Evolutionary conservation across 352 stramenopile genomes (phyloP), one percentile per base, ranked within the genome.

Genomic region (Achlya hypogyna): DNA sequence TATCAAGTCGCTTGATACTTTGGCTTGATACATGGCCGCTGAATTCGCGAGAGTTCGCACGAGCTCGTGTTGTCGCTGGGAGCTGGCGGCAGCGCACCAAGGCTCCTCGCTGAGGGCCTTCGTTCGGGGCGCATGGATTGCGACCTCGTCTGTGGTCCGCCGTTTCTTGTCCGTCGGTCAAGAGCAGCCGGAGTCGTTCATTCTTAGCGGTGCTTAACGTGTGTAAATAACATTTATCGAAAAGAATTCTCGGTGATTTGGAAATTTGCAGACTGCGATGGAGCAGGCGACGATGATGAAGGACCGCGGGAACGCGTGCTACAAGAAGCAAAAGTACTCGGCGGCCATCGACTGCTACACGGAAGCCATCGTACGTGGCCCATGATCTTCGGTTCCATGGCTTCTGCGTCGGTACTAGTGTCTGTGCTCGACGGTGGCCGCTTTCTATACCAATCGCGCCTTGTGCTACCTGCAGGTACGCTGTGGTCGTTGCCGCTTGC

Each of bases 301-400:
- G 75, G 73, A 85, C 53, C 79, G 82, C 65, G 84, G 84, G 42
- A 93, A 93, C 62, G 71, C 78, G 69, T 91, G 78, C 75, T 93
- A 91, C 69, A 77, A 88, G 58, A 89, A 88, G 71, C 76, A 78
- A 63, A 93, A 93, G 65, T 88, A 83, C 71, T 63, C 70, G 31
- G 82, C 84, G 16, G 84, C 84, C 59, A 87, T 93, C 63, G 84
- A 93, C 74, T 89, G 88, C 79, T 93, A 93, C 71, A 93, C 84
- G 2, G 81, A 91, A 64, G 84, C 84, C 20, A 93, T 93, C 64
- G 84, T 88, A 77, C 68, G 73, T 78, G 18, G 16, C 1, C 42
- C 38, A 38, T 20, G 53, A 51, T 0, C 69, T 3, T 22, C 23
- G 12, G 8, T n/a, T n/a, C n/a, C 63, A 16, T 62, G 38, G 59